Evolutionary conservation across 805 yeast genomes (phyloP), one percentile per base, ranked within the genome.

Genomic region (Ogataea neopini): DNA sequence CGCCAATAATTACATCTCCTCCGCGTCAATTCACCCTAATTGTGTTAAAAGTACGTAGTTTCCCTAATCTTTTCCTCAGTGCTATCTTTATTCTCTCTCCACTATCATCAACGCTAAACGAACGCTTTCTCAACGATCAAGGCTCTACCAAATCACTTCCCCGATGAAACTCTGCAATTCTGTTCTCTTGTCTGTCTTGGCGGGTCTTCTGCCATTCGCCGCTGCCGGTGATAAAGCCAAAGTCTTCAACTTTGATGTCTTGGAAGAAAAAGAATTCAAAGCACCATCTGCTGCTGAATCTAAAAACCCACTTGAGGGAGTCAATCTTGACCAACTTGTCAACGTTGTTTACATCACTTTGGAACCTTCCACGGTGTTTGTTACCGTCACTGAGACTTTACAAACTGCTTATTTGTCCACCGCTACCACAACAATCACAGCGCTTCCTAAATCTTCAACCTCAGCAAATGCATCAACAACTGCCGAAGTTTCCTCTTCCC

Each of bases 261-360:
- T 54, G 15, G 54, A 48, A 18, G 52, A 54, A 15, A 41, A 51
- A 5, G 50, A 49, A 14, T 38, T 39, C 29, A 25, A 34, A 25
- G 38, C 49, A n/a, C 43, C 38, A 7, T 25, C 23, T 13, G 48
- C 26, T 5, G 45, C 32, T 15, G 53, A 44, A 10, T 14, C 50
- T 15, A 39, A 26, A 22, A 50, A 46, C 46, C 48, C 49, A 3
- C 43, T 47, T 6, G 53, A 47, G 17, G 55, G 52, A 3, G 47
- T 55, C 35, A 51, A 55, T 37, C 50, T 55, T 8, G 57, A 56
- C 42, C 56, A 56, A 35, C 40, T 51, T 14, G 57, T 56, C 26
- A 59, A 55, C 35, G 59, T 54, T 20, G 56, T 63, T 11, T 61
- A 59, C 52, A 51, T 60, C 20, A 62, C 68, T 1, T 36, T 58